Base-by-base conservation (phyloP, 805 yeast species). In the Lachancea quebecensis region DNA sequence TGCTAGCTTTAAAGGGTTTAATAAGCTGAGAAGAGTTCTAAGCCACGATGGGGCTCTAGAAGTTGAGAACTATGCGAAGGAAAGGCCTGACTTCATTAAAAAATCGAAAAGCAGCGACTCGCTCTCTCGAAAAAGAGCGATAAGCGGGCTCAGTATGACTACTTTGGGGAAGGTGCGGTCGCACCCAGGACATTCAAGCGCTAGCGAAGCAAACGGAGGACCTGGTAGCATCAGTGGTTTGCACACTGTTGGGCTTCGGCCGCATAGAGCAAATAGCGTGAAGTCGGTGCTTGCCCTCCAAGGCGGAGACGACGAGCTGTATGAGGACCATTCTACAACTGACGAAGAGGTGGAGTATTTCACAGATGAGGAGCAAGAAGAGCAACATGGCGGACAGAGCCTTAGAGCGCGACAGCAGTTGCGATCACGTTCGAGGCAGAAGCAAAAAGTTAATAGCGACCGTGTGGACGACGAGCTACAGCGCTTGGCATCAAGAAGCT, bases 301-400 rank as follows among this genome's bases (percentile, higher is more conserved):
- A 27, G 55, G 53, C 25, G 54, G 55, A 10, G 60, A 54, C 9
- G 14, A 14, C 14, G 62, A 57, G 35, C 46, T 54, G 16, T 57
- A 60, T 41, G 44, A 47, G 18, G 54, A 44, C 31, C 60, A 51
- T 38, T 59, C 57, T 29, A 50, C 56, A 14, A 51, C 57, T 4
- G 73, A 66, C 43, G 73, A 69, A 41, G 73, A 69, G 46, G 74
- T 67, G 1, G 74, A 71, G 14, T 58, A 62, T n/a, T 67, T 68
- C 47, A 67, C 70, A 16, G 65, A 67, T 45, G 42, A 41, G 21
- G 42, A 39, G 14, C 35, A 41, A 8, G 36, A 30, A 38, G 33
- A 11, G 3, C 46, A 41, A 11, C 11, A 39, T 31, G 17, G 17
- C 29, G 16, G 42, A 4, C 33, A 30, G 33, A 14, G 33, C 14